Conservation (phyloP, 306 rosid genomes). For the Quercus engelmannii region DNA sequence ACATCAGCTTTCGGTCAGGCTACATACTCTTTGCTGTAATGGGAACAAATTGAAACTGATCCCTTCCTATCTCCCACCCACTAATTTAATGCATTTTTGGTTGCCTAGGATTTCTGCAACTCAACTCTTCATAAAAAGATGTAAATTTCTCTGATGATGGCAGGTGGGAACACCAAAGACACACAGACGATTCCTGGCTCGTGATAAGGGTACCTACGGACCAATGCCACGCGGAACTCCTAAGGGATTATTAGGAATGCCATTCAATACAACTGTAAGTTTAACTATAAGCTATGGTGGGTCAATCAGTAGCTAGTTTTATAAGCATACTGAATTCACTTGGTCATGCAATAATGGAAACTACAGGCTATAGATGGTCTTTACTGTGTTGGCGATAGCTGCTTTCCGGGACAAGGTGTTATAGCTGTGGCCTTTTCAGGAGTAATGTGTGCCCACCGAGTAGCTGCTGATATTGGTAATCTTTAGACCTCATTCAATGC, state of each 20-base stretch:
- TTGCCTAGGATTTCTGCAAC: neutral
- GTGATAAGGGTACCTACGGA: constrained; percentile 85
- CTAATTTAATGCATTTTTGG: neutral
- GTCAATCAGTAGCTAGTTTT: constrained; percentile 14
- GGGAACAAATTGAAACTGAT: neutral
- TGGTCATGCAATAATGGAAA: constrained; percentile 16
- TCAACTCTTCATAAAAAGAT: neutral
- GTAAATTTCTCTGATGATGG: constrained; percentile 15
- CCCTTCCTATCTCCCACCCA: neutral
- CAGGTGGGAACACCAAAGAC: constrained; percentile 98
- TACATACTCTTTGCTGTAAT: neutral
- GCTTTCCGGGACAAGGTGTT: constrained; percentile 99
- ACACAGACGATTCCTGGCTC: constrained; percentile 82
- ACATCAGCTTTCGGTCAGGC: neutral
- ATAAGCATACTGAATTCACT: constrained; percentile 9
- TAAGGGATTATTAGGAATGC: constrained; percentile 94
- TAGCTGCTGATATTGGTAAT: constrained; percentile 92
- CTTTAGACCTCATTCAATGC: constrained; percentile 6
- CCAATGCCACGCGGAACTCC: constrained; percentile 89
- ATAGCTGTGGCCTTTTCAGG: constrained; percentile 96
- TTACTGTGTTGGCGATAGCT: constrained; percentile 98
- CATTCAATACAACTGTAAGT: constrained; percentile 92
- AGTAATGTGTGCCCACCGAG: constrained; percentile 96
- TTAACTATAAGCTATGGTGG: constrained; percentile 7
- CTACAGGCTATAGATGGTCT: constrained; percentile 81